These are phyloP conservation scores for Cystobasidiaceae sp. DNA, from an alignment of 1,284 basidiomycete genomes.

Conservation along the genomic window DNA sequence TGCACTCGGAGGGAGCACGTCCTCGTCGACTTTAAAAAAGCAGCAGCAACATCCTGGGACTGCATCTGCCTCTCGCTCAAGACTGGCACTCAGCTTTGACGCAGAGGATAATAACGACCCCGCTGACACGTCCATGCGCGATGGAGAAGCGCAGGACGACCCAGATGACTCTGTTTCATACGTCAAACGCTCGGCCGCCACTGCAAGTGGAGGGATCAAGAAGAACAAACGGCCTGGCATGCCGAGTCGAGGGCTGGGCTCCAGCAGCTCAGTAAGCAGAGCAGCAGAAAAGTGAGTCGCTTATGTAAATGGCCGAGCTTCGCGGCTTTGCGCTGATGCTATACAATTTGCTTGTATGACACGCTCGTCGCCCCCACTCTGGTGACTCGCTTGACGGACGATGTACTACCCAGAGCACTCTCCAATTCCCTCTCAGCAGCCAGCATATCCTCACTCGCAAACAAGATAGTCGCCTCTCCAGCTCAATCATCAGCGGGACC, in stretches of 20 bases:
- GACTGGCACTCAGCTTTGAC: slow-evolving; percentile 17
- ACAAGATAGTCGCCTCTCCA: not conserved
- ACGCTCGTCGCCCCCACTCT: too few relatives aligned
- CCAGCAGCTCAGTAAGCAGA: slow-evolving; percentile 6
- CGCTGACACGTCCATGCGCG: not conserved
- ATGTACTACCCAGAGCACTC: not conserved
- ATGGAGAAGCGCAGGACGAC: not conserved
- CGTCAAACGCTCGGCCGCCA: not conserved
- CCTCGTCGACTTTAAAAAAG: not conserved
- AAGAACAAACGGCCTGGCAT: not conserved
- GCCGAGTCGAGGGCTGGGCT: not conserved
- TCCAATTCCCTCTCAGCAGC: slow-evolving; percentile 18
- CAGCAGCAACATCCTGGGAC: slow-evolving; percentile 6
- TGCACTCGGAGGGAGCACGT: not conserved
- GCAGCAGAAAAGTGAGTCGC: slow-evolving; percentile 18
- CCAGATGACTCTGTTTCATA: not conserved
- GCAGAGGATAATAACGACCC: not conserved
- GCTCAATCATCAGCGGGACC: slow-evolving; percentile 6
- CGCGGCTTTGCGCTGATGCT: too few relatives aligned
- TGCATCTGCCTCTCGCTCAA: slow-evolving; percentile 9
- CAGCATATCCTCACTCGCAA: slow-evolving; percentile 9
- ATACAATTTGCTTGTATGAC: not conserved
- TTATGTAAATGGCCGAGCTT: not conserved
- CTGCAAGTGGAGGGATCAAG: slow-evolving; percentile 2
- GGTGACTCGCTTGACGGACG: too few relatives aligned